phyloP scores from a whole-genome alignment of 306 rosid genomes.

The Ormosia emarginata region DNA sequence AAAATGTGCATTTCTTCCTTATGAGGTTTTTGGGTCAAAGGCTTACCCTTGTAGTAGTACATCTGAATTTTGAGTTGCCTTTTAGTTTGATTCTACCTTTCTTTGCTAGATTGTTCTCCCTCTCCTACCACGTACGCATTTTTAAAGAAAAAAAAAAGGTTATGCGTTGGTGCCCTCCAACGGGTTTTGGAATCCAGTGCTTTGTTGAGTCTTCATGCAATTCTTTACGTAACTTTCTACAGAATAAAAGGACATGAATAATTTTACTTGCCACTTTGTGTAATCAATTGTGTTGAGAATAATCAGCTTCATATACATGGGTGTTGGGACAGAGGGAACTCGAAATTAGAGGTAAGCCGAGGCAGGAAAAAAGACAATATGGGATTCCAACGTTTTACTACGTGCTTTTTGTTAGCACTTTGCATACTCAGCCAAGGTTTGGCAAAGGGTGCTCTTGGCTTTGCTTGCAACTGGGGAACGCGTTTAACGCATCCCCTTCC shows the following conservation, averaged over 20 bases:
- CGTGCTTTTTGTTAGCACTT: slow-evolving; percentile 39
- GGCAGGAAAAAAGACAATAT: slow-evolving; percentile 29
- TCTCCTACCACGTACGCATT: slow-evolving; percentile 23
- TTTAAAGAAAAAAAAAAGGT: not conserved
- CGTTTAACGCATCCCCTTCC: slow-evolving; percentile 73
- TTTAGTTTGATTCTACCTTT: slow-evolving; percentile 53
- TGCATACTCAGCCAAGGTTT: slow-evolving; percentile 44
- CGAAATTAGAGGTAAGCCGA: not conserved
- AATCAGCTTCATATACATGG: slow-evolving; percentile 29
- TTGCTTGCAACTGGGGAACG: slow-evolving; percentile 87
- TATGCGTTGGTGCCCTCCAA: slow-evolving; percentile 20
- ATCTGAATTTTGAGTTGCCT: slow-evolving; percentile 29
- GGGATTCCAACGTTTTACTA: slow-evolving; percentile 34
- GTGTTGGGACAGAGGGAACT: not conserved
- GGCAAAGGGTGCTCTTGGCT: slow-evolving; percentile 42
- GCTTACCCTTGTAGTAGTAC: not conserved
- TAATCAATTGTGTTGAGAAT: not conserved
- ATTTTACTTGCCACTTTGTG: not conserved
- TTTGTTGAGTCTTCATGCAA: slow-evolving; percentile 41
- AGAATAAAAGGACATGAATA: slow-evolving; percentile 34
- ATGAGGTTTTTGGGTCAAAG: slow-evolving; percentile 8
- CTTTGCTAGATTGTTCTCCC: slow-evolving; percentile 40
- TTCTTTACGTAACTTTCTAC: slow-evolving; percentile 66
- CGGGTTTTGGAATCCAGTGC: slow-evolving; percentile 54
- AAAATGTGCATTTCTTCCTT: slow-evolving; percentile 9